phyloP scores from a whole-genome alignment of 2,329 filamentous ascomycete species.

The Xylaria sp. region DNA sequence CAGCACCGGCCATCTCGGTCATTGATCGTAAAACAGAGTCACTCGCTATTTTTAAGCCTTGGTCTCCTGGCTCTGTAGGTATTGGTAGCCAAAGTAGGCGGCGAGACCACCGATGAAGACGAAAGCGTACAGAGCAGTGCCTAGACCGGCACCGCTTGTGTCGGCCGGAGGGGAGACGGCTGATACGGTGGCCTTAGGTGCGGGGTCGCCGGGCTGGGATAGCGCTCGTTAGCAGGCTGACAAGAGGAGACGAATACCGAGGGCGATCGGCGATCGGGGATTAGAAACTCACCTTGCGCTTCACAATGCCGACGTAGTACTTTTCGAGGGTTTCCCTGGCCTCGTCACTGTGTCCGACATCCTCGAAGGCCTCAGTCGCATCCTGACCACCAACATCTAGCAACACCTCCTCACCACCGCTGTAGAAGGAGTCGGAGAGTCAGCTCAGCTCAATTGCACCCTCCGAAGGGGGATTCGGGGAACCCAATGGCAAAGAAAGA shows the following conservation, averaged over 20 bases:
- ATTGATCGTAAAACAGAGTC: conserved; percentile 20
- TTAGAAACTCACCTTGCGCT: conserved; percentile 75
- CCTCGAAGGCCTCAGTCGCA: conserved; percentile 97
- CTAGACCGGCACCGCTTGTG: conserved; percentile 67
- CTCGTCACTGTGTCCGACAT: conserved; percentile 99
- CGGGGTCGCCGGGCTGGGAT: conserved; percentile 79
- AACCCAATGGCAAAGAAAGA: not conserved
- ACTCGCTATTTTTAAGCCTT: conserved; percentile 40
- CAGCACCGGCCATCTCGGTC: conserved; percentile 16
- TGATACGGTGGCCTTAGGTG: conserved; percentile 69
- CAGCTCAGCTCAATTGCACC: conserved; percentile 47
- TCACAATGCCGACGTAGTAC: conserved; percentile 79
- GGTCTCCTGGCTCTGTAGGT: conserved; percentile 72
- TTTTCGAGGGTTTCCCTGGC: conserved; percentile 91
- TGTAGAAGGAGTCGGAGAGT: conserved; percentile 54
- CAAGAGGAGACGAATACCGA: not conserved
- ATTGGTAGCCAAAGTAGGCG: conserved; percentile 87
- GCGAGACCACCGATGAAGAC: conserved; percentile 79
- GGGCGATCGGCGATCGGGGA: not conserved
- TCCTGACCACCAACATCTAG: conserved; percentile 97
- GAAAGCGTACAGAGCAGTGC: conserved; percentile 84
- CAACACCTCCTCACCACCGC: conserved; percentile 97
- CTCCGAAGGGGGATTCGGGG: not conserved
- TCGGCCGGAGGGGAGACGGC: conserved; percentile 62
- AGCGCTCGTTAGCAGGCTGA: conserved; percentile 17